Evolutionary conservation across 352 stramenopile genomes (phyloP), one percentile per base, ranked within the genome.

Genomic region (Phytophthora aleatoria): DNA sequence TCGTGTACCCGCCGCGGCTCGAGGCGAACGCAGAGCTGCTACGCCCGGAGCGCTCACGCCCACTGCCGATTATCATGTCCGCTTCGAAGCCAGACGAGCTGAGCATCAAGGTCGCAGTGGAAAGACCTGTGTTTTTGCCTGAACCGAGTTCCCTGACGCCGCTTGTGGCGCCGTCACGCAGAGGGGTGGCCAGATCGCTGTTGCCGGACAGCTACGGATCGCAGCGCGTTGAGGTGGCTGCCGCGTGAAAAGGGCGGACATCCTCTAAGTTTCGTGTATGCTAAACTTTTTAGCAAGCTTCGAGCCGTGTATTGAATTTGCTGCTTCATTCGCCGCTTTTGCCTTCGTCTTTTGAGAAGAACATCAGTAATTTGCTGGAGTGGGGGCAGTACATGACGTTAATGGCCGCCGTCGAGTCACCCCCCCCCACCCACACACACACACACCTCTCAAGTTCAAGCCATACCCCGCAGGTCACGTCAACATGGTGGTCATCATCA

Each of bases 1-100:
- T 78, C 31, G 38, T 51, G 31, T 80, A 76, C 59, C 64, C 64
- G 41, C 45, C 69, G 28, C 43, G 28, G 8, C 13, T 26, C 10
- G 53, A 62, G 27, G 30, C 24, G 26, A 31, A 20, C 20, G 20
- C 20, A 20, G 20, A 20, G 20, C 20, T 62, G 7, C 48, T 68
- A 16, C 57, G 30, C 1, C 26, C 48, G 9, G 41, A 56, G 54
- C 47, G 24, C 43, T 24, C 47, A 7, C 28, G 57, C 1, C 59
- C 59, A 12, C 38, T 64, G 41, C 53, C 39, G 12, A 28, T 69
- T 20, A 57, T 64, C 47, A 55, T 47, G 28, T 56, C 41, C 16
- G 35, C 43, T 20, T 55, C 42, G 12, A 57, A 64, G 48, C 31
- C 45, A 8, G 20, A 57, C 41, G 36, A 69, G 33, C n/a, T 64